phyloP scores from a whole-genome alignment of 2,329 filamentous ascomycete genomes.

The Berkeleyomyces basicola region DNA sequence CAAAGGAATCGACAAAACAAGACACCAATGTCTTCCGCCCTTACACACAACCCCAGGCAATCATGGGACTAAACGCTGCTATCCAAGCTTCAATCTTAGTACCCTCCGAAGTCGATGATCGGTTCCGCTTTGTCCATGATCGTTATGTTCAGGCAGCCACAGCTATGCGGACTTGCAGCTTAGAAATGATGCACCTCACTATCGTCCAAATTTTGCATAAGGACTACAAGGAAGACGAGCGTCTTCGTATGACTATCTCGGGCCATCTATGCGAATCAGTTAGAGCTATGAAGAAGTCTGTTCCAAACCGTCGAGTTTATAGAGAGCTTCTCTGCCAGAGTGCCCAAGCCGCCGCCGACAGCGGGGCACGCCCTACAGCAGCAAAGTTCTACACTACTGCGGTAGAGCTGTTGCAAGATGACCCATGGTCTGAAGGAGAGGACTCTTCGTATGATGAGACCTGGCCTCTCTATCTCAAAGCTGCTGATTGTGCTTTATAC shows the following conservation, averaged over 20 bases:
- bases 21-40: slow-evolving; percentile 4
- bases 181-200: slow-evolving; percentile 75
- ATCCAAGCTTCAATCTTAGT: slow-evolving; percentile 69
- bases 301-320: slow-evolving; percentile 46
- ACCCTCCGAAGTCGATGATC: slow-evolving; percentile 67
- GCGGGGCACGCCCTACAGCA: slow-evolving; percentile 66
- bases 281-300: slow-evolving; percentile 52
- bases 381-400: slow-evolving; percentile 68
- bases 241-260: slow-evolving; percentile 54
- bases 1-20: slow-evolving; percentile 20
- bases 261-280: slow-evolving; percentile 67
- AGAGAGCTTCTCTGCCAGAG: slow-evolving; percentile 64
- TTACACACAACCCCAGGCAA: slow-evolving; percentile 49
- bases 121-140: slow-evolving; percentile 79
- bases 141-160: slow-evolving; percentile 64
- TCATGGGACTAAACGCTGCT: slow-evolving; percentile 66
- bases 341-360: slow-evolving; percentile 62
- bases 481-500: slow-evolving; percentile 70
- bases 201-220: slow-evolving; percentile 70
- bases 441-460: slow-evolving; percentile 74
- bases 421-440: slow-evolving; percentile 56
- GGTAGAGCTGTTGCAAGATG: slow-evolving; percentile 58
- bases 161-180: slow-evolving; percentile 50
- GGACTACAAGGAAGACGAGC: slow-evolving; percentile 44
- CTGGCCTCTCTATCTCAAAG: slow-evolving; percentile 57